Base-by-base conservation (phyloP, 805 yeast species). In the Maudiozyma barnettii region DNA sequence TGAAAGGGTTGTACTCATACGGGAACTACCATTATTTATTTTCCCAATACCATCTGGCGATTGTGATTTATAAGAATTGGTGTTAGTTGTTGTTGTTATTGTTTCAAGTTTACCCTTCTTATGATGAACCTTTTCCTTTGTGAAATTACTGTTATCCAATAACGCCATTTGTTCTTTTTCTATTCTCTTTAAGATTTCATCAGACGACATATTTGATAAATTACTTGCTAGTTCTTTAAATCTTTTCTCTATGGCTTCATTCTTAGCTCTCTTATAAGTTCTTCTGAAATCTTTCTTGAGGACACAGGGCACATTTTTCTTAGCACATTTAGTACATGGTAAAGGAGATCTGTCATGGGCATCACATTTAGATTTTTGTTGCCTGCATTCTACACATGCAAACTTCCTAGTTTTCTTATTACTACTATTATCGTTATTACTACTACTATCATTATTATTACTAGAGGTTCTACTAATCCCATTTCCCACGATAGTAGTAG, bases 311-410 rank as follows among this genome's bases (percentile, higher is more conserved):
- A 84, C 69, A 7, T 78, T 77, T 58, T 86, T 78, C 61, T 83
- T 84, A 9, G 69, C 59, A 63, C 99, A 93, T 51, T 96, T 72
- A 0, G 91, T 71, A 58, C 99, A 93, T 1, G 96, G 85, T 8
- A 71, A 71, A 0, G 96, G 96, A 30, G 80, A 77, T 44, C 71
- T 73, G 49, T 79, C 89, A 53, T 74, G 78, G 12, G 96, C 95
- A 66, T 90, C 95, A 68, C 97, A 90, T 57, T 81, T 78, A 33
- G 89, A 82, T 66, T 93, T 93, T 63, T 91, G 99, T 65, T 93
- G 98, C 13, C 98, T 77, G 62, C 99, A 93, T 58, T 91, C 96
- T 1, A 87, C 88, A 70, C 99, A 93, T 0, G 98, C 98, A 61
- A 89, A 78, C 47, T 79, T 73, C 61, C 63, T 54, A 33, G 36